These are phyloP conservation scores for Hygrocybe coccinea DNA, from an alignment of 768 basidiomycete species.

Conservation along the genomic window DNA sequence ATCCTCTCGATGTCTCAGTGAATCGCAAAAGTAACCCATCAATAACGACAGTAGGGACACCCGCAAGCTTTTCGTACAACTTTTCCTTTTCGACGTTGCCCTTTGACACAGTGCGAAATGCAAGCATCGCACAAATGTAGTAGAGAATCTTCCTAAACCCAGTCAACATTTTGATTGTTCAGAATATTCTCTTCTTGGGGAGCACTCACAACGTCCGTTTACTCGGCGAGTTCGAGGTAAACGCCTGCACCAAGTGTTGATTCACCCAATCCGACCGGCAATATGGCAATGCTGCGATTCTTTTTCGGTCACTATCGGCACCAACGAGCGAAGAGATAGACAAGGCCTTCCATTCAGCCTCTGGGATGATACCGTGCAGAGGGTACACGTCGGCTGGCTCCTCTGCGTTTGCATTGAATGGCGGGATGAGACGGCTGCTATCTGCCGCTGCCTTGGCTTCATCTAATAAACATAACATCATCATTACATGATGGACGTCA, in stretches of 20 bases:
- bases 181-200: background rate
- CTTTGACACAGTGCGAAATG: constrained; percentile 49
- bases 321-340: constrained; percentile 51
- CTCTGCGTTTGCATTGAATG: constrained; percentile 59
- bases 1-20: constrained; percentile 67
- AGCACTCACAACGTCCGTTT: constrained; percentile 56
- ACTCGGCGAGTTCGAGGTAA: constrained; percentile 36
- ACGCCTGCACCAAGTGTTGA: constrained; percentile 44
- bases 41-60: constrained; percentile 58
- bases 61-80: constrained; percentile 51
- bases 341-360: constrained; percentile 74
- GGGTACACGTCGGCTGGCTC: constrained; percentile 72
- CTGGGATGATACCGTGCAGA: constrained; percentile 70
- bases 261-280: constrained; percentile 67
- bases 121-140: constrained; percentile 80
- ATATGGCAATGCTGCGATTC: constrained; percentile 55
- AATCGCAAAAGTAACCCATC: constrained; percentile 77
- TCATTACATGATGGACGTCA: background rate
- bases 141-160: constrained; percentile 61
- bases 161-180: background rate
- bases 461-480: constrained; percentile 37
- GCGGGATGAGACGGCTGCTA: constrained; percentile 68
- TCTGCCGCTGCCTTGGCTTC: constrained; percentile 62
- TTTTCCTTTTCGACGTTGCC: constrained; percentile 44
- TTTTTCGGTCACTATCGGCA: constrained; percentile 44